A percentile compares a stretch with the other conserved stretches of the same genome.
Conservation (phyloP, 2,329 filamentous ascomycete species). For the Diaporthe sp. region DNA sequence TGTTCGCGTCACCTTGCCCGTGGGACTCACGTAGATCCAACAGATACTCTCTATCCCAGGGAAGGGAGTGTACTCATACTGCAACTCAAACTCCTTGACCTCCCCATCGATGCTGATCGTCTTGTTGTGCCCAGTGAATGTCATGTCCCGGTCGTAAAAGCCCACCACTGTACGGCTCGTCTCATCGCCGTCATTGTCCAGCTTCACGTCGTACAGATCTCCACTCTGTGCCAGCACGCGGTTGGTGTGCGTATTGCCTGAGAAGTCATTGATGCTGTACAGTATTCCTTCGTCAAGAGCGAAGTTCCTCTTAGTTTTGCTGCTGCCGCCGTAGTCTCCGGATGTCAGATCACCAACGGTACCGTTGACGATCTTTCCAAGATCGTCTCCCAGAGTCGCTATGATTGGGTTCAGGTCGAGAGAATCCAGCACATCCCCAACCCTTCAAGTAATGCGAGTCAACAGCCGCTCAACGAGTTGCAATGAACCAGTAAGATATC, state of each 20-base stretch:
- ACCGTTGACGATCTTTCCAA: constrained; percentile 63
- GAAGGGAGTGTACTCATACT: constrained; percentile 68
- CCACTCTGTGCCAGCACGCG: constrained; percentile 68
- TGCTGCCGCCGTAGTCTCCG: constrained; percentile 36
- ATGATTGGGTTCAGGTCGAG: constrained; percentile 73
- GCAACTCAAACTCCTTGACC: constrained; percentile 61
- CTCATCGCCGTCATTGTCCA: constrained; percentile 67
- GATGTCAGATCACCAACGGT: constrained; percentile 47
- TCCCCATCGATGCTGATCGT: constrained; percentile 59
- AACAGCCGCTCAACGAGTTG: background rate
- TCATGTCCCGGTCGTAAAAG: constrained; percentile 65
- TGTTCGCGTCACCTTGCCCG: constrained; percentile 63
- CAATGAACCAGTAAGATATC: background rate
- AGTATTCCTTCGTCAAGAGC: constrained; percentile 54
- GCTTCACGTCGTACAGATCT: constrained; percentile 64
- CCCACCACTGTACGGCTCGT: constrained; percentile 59
- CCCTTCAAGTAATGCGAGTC: constrained; percentile 40
- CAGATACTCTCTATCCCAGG: constrained; percentile 59
- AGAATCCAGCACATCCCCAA: constrained; percentile 68
- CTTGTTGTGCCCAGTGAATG: constrained; percentile 66
- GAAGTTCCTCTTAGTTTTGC: constrained; percentile 30
- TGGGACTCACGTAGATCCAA: constrained; percentile 62
- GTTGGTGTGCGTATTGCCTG: constrained; percentile 68
- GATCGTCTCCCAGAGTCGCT: constrained; percentile 65
- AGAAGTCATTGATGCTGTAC: constrained; percentile 72